Base-by-base conservation (phyloP, 495 filamentous ascomycete genomes). In the Hypoxylon perforatum region DNA sequence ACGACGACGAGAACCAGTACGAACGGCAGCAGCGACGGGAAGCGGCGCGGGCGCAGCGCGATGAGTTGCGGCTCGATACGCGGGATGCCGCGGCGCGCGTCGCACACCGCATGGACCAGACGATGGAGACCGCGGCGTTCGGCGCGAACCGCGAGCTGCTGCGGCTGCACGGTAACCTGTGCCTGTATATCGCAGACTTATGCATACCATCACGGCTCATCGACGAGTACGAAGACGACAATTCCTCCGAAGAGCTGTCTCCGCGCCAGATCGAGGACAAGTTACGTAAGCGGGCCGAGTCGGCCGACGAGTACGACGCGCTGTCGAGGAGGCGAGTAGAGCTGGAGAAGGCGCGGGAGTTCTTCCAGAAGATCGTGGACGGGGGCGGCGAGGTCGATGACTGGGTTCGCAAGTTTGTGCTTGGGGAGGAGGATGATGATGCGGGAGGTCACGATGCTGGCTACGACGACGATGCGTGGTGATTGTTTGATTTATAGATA, bases 111-210 rank as follows among this genome's bases (percentile, higher is more conserved):
- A 86, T 96, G 77, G 89, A 92, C 70, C 77, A 84, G 28, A 64
- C 90, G 7, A 78, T 93, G 67, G 79, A 81, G 33, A 86, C 85
- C 21, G 81, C 84, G 28, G 91, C 91, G 0, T 93, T 87, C 69
- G 86, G 84, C 1, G 82, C 86, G 44, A 84, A 84, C 42, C 59
- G 78, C 9, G 80, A 81, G 48, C 71, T 95, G 50, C 77, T 90
- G 33, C 75, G 86, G 54, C 75, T 93, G 9, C 77, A 88, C 42
- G 91, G 80, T 8, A 91, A 91, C 85, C 76, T 92, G 7, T 85
- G 81, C 9, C 74, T 91, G 23, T 94, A 89, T 84, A 78, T 91
- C 19, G 85, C 77, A 1, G 90, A 94, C 64, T 71, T 94, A 52
- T 57, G 46, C 12, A 48, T 81, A 52, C 71, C 78, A 1, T 61